phyloP scores from a whole-genome alignment of 768 basidiomycete genomes.

The Imleria badia region DNA sequence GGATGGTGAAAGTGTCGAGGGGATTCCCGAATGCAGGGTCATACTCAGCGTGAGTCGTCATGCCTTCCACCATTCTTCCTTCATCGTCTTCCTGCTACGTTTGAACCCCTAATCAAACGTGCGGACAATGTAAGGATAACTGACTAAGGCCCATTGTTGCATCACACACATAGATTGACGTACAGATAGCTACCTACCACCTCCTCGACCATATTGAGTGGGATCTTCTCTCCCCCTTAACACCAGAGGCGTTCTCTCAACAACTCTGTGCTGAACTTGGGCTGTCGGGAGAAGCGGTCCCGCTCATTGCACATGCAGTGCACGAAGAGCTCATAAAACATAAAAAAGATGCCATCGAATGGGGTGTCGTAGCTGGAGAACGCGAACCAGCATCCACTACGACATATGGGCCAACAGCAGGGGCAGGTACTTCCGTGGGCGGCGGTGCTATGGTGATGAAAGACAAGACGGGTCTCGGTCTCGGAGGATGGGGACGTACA shows the following conservation, averaged over 20 bases:
- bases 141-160: constrained; percentile 4
- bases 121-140: constrained; percentile 9
- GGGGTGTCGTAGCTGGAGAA: constrained; percentile 79
- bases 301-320: constrained; percentile 88
- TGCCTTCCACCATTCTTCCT: constrained; percentile 1
- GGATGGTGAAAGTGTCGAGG: constrained; percentile 53
- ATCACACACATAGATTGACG: constrained; percentile 72
- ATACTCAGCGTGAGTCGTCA: constrained; percentile 63
- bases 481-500: constrained; percentile 71
- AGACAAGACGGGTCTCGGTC: constrained; percentile 79
- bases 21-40: constrained; percentile 76
- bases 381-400: constrained; percentile 30
- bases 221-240: constrained; percentile 93
- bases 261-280: constrained; percentile 85
- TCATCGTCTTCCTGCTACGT: constrained; percentile 11
- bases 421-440: constrained; percentile 8
- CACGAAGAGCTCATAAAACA: constrained; percentile 96
- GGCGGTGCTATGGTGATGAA: constrained; percentile 59
- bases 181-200: constrained; percentile 91
- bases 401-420: constrained; percentile 16
- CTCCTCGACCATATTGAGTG: constrained; percentile 96
- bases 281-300: constrained; percentile 81
- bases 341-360: constrained; percentile 93
- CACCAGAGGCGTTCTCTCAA: constrained; percentile 80
- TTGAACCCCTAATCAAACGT: constrained; percentile 20